A percentile compares a stretch with the other conserved stretches of the same genome.
These are phyloP conservation scores for Funneliformis caledonium DNA, from an alignment of 371 early-diverging fungal genomes.

Conservation along the genomic window DNA sequence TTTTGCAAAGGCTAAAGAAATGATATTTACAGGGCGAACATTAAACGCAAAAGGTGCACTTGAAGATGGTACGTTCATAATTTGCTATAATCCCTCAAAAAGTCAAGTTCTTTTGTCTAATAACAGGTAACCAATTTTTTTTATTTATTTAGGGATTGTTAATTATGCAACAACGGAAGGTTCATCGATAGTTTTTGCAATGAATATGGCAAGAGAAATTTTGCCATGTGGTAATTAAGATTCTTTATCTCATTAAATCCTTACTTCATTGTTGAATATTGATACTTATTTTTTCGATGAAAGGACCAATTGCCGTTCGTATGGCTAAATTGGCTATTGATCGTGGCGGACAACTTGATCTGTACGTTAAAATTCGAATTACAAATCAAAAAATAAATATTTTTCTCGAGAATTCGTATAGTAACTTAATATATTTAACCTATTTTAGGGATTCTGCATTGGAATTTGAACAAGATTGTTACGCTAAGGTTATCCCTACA, in stretches of 20 bases:
- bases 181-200: slow-evolving; percentile 73
- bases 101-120: not conserved
- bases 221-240: slow-evolving; percentile 63
- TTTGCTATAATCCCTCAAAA: not conserved
- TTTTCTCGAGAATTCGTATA: not conserved
- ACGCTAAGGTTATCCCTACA: slow-evolving; percentile 92
- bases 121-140: not conserved
- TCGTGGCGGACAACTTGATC: slow-evolving; percentile 79
- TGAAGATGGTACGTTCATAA: slow-evolving; percentile 55
- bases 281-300: slow-evolving; percentile 6
- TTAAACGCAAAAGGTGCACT: slow-evolving; percentile 70
- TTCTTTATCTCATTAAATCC: not conserved
- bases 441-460: slow-evolving; percentile 76
- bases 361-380: slow-evolving; percentile 54
- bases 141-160: slow-evolving; percentile 66
- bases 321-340: slow-evolving; percentile 91
- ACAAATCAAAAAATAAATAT: not conserved
- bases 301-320: slow-evolving; percentile 86
- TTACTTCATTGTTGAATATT: not conserved
- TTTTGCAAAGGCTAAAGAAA: slow-evolving; percentile 85
- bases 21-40: slow-evolving; percentile 85
- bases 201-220: slow-evolving; percentile 82
- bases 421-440: not conserved
- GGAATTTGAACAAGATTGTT: slow-evolving; percentile 93
- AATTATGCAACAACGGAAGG: slow-evolving; percentile 75